Evolutionary conservation across 495 filamentous ascomycete species (phyloP).

Genomic region (Melanomma pulvis-pyrius): DNA sequence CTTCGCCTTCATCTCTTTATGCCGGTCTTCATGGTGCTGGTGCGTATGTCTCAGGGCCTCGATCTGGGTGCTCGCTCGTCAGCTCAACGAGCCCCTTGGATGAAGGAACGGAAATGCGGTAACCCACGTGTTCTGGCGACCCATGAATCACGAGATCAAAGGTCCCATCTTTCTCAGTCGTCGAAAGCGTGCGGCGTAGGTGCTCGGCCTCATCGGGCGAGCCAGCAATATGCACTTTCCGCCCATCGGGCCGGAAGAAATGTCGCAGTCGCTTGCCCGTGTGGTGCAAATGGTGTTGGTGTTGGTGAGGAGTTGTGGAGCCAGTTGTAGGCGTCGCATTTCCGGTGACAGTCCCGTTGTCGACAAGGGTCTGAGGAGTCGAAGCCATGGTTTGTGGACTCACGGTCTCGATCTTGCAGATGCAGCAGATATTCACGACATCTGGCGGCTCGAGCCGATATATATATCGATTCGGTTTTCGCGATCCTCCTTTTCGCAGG

Average conservation of each 20-base stretch:
- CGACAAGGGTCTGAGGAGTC: conserved; percentile 28
- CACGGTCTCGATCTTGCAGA: too few species aligned
- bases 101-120: neutral
- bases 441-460: too few species aligned
- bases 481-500: neutral
- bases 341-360: neutral
- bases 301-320: neutral
- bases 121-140: conserved; percentile 53
- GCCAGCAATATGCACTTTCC: conserved; percentile 56
- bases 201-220: conserved; percentile 55
- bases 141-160: conserved; percentile 60
- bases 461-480: neutral
- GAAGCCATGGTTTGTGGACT: conserved; percentile 16
- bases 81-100: neutral
- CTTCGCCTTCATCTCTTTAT: conserved; percentile 48
- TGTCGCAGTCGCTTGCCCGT: conserved; percentile 49
- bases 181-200: conserved; percentile 47
- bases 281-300: conserved; percentile 33
- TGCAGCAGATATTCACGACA: too few species aligned
- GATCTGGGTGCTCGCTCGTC: conserved; percentile 35
- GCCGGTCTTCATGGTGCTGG: conserved; percentile 52
- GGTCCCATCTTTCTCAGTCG: conserved; percentile 46
- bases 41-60: conserved; percentile 54
- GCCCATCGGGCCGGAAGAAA: conserved; percentile 57
- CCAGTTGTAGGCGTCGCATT: neutral